phyloP scores from a whole-genome alignment of 83 land plant species.

The Isoetes engelmannii region DNA sequence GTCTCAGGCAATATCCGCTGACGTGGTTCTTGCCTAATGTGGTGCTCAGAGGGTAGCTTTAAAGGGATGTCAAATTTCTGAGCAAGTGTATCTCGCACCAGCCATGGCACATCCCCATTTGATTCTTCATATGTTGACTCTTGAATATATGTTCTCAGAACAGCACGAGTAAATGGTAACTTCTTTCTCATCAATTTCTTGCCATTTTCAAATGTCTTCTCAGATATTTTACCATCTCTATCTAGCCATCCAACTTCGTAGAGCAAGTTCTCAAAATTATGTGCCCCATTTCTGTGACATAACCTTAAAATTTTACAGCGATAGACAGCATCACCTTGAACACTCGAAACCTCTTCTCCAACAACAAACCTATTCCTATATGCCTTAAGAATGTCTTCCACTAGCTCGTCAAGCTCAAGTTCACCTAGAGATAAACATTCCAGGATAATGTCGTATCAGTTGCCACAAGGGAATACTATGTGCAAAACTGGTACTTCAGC shows the following conservation, averaged over 20 bases:
- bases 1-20: neutral
- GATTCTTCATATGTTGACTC: slow-evolving; percentile 4
- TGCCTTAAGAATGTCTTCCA: neutral
- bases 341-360: neutral
- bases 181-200: neutral
- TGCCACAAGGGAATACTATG: neutral
- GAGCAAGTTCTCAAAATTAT: neutral
- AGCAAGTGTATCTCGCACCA: slow-evolving; percentile 4
- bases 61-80: neutral
- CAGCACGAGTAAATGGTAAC: neutral
- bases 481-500: neutral
- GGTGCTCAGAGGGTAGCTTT: neutral
- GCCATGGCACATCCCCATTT: slow-evolving; percentile 1
- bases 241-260: slow-evolving; percentile 12
- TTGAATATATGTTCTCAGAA: neutral
- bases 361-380: neutral
- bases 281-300: neutral
- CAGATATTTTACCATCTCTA: neutral
- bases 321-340: neutral
- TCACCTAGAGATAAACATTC: neutral
- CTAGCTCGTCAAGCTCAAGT: slow-evolving; percentile 3
- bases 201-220: neutral
- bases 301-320: neutral
- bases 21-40: neutral
- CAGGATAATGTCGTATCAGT: neutral